Evolutionary conservation across 495 filamentous ascomycete species (phyloP), one percentile per base, ranked within the genome.

Genomic region (Neurospora discreta): DNA sequence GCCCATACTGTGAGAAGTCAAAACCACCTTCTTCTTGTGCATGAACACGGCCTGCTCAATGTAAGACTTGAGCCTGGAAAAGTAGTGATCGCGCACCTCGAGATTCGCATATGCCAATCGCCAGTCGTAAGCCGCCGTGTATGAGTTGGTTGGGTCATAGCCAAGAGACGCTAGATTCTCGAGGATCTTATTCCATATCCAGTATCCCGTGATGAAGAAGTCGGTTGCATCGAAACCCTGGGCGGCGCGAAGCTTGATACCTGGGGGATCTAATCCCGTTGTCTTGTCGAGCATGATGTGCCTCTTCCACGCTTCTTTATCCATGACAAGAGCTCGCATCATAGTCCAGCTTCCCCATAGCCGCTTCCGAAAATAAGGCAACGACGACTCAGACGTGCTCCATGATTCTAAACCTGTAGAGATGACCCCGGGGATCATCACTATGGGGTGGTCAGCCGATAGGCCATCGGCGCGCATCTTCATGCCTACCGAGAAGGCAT

Each of bases 151-250:
- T 39, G 95, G 94, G 76, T 99, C 96, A 81, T 98, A 98, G 23
- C 95, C 96, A 72, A 99, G 91, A 2, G 91, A 94, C 1, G 95
- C 95, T 68, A 99, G 83, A 76, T 99, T 98, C 78, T 99, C 95
- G 36, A 99, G 81, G 70, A 99, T 97, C 82, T 99, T 99, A 76
- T 91, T 97, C 95, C 96, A 99, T 73, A 99, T 98, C 95, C 95
- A 99, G 80, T 99, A 99, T 33, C 86, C 85, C 4, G 85, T 92
- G 75, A 92, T 92, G 79, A 93, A 94, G 81, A 98, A 98, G 83
- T 99, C 95, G n/a, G 95, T 93, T 9, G 95, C 96, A 80, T 99
- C 95, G 78, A 99, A 99, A 5, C 95, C 95, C 80, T 98, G 96
- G 0, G 96, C 94, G 30, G 95, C 94, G 58, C 96, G 89, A 15